These are phyloP conservation scores for Candida andamanensis DNA, from an alignment of 805 yeast genomes.

Conservation along the genomic window DNA sequence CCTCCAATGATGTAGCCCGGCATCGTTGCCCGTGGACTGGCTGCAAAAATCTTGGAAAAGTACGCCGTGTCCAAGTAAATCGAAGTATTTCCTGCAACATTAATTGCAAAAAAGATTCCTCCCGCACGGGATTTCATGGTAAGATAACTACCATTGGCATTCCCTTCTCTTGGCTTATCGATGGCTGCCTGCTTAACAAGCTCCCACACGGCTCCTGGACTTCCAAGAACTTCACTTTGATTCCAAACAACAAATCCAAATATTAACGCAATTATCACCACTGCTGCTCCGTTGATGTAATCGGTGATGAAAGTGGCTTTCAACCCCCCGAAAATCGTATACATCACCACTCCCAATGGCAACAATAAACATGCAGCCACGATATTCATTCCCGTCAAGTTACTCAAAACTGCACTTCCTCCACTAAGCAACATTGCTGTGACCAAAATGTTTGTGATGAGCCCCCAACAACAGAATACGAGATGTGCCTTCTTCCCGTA, in stretches of 20 bases:
- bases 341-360: slow-evolving; percentile 66
- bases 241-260: slow-evolving; percentile 80
- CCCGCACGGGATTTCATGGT: slow-evolving; percentile 85
- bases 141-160: slow-evolving; percentile 79
- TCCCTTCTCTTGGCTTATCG: slow-evolving; percentile 66
- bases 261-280: slow-evolving; percentile 70
- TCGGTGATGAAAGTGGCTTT: slow-evolving; percentile 44
- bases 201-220: slow-evolving; percentile 80
- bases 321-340: slow-evolving; percentile 41
- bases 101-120: slow-evolving; percentile 85
- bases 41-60: slow-evolving; percentile 85
- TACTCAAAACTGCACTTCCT: slow-evolving; percentile 77
- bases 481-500: slow-evolving; percentile 75
- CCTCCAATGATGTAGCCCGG: slow-evolving; percentile 91
- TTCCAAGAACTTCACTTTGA: slow-evolving; percentile 63
- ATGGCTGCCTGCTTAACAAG: slow-evolving; percentile 56
- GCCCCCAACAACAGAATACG: slow-evolving; percentile 70
- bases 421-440: slow-evolving; percentile 91
- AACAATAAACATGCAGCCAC: slow-evolving; percentile 79
- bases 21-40: slow-evolving; percentile 75
- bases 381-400: slow-evolving; percentile 73
- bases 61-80: slow-evolving; percentile 84
- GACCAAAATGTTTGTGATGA: slow-evolving; percentile 83
- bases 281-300: slow-evolving; percentile 46
- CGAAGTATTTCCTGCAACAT: slow-evolving; percentile 83